Evolutionary conservation across 2,329 filamentous ascomycete genomes (phyloP), one percentile per base, ranked within the genome.

Genomic region (Fusarium staphyleae): DNA sequence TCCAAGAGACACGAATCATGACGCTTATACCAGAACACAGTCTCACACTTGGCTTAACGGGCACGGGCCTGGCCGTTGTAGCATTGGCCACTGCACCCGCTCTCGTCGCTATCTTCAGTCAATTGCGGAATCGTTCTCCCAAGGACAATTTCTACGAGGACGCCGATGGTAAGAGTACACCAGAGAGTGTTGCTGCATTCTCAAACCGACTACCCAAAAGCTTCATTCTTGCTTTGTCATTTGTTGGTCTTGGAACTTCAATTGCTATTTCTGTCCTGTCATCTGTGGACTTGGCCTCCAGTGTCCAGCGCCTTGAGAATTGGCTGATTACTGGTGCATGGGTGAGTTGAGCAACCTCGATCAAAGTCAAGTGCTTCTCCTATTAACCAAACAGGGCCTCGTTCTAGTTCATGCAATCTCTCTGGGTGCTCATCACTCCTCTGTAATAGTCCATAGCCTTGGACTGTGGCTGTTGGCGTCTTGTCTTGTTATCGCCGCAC

Each of bases 131-230:
- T 32, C 70, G 70, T 18, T 68, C 67, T 4, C 70, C 74, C 8
- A 74, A 73, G 51, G 75, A 80, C 33, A 73, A 79, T 10, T 75
- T 79, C 11, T 92, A 92, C 66, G 76, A 86, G 62, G 89, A 93
- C 66, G 74, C 80, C 56, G 89, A 93, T 72, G 89, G 89, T 41
- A 78, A 81, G 58, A 87, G 87, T 26, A 88, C 85, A 0, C 78
- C 83, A 33, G 85, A 88, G 66, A 85, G 86, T 2, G 69, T 85
- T 45, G 78, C 79, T 16, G 78, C 78, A 32, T 92, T 87, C 67
- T 88, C 87, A 22, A 81, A 84, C 58, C 82, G 76, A 51, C 65
- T 78, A 51, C 80, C 86, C 47, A 88, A 87, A 67, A 56, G 75
- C 4, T 68, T 78, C 16, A 76, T 89, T 36, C 67, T 84, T 4